A percentile compares a stretch with the other conserved stretches of the same genome.
Conservation (phyloP, 495 filamentous ascomycete genomes). For the Glarea lozoyensis region DNA sequence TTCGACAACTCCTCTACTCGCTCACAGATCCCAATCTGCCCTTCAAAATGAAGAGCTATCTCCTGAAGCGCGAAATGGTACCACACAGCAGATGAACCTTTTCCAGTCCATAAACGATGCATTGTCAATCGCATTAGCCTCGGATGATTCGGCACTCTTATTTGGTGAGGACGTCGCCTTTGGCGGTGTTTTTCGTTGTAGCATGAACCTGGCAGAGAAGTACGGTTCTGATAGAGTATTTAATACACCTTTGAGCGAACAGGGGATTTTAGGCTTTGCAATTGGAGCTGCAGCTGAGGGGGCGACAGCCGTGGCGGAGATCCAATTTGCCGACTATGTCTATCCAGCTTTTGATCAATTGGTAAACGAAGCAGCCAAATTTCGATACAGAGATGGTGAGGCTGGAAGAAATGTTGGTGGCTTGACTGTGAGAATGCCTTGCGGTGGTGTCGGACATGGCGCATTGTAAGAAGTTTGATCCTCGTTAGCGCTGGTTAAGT, state of each 20-base stretch:
- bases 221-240: constrained; percentile 89
- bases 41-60: constrained; percentile 56
- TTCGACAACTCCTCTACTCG: constrained; percentile 67
- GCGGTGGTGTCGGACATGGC: constrained; percentile 91
- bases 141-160: constrained; percentile 77
- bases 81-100: constrained; percentile 79
- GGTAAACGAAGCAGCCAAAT: constrained; percentile 94
- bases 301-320: constrained; percentile 89
- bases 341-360: constrained; percentile 96
- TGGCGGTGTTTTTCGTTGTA: constrained; percentile 93
- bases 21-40: constrained; percentile 64
- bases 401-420: constrained; percentile 64
- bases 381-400: constrained; percentile 73
- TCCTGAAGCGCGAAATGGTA: constrained; percentile 51
- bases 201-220: constrained; percentile 76
- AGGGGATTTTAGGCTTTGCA: constrained; percentile 91
- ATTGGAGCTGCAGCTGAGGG: constrained; percentile 86
- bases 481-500: not conserved
- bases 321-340: constrained; percentile 97
- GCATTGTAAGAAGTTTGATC: constrained; percentile 60
- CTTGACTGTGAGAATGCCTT: constrained; percentile 88
- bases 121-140: constrained; percentile 67
- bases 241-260: constrained; percentile 91
- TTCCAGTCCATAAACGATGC: constrained; percentile 92
- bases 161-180: constrained; percentile 98